Evolutionary conservation across 208 protist genomes (phyloP).

Genomic region (Leptomonas pyrrhocoris): DNA sequence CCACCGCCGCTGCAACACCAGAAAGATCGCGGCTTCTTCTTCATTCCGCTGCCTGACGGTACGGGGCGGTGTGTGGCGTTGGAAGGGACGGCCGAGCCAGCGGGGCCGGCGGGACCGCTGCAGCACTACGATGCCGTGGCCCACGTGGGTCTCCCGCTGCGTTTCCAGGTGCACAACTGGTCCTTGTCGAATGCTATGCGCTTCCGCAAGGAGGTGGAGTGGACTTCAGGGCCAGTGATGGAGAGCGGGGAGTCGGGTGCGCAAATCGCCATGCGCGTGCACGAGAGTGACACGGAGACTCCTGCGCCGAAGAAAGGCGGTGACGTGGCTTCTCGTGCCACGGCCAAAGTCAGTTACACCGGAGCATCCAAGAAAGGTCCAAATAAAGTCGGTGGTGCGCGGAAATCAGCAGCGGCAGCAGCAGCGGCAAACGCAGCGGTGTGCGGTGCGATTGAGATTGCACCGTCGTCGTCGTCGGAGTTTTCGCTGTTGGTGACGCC

Average conservation of each 20-base stretch:
- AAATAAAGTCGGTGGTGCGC: neutral
- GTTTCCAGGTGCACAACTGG: slow-evolving; percentile 37
- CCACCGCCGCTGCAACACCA: neutral
- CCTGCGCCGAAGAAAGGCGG: neutral
- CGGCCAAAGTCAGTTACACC: slow-evolving; percentile 45
- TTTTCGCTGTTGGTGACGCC: slow-evolving; percentile 80
- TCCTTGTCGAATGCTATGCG: slow-evolving; percentile 52
- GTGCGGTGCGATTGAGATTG: slow-evolving; percentile 84
- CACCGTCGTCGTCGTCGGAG: slow-evolving; percentile 58
- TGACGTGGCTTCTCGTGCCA: neutral
- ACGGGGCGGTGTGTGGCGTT: slow-evolving; percentile 80
- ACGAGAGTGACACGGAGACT: slow-evolving; percentile 1
- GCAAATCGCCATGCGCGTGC: slow-evolving; percentile 5
- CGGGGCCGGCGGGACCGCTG: slow-evolving; percentile 50
- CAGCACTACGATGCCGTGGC: slow-evolving; percentile 42
- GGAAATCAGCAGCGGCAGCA: no score
- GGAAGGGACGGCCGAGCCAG: slow-evolving; percentile 63
- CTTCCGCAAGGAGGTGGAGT: slow-evolving; percentile 85
- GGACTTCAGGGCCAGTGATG: slow-evolving; percentile 41
- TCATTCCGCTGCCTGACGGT: slow-evolving; percentile 94
- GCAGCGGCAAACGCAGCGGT: neutral
- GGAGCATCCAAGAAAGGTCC: slow-evolving; percentile 4
- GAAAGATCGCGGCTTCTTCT: slow-evolving; percentile 84
- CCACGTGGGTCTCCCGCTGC: slow-evolving; percentile 14
- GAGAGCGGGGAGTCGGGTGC: slow-evolving; percentile 1